Evolutionary conservation across 2,329 filamentous ascomycete species (phyloP), one percentile per base, ranked within the genome.

Genomic region (Trichoderma sp.): DNA sequence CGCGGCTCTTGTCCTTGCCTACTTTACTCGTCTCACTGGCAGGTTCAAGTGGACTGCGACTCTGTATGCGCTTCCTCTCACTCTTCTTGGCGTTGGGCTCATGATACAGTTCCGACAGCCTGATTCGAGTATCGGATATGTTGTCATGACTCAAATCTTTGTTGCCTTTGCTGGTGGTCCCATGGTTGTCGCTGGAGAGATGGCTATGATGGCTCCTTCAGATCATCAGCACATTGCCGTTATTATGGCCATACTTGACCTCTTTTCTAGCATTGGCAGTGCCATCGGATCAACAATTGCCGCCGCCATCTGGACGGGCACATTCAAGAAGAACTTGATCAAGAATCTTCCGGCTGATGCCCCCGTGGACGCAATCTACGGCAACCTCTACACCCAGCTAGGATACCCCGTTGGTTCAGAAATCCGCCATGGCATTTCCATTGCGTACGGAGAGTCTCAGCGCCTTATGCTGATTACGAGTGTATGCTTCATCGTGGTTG

Each of bases 221-320:
- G 84, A 83, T n/a, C 88, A 91, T 72, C 83, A 89, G 72, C 84
- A 89, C 74, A 82, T 91, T 5, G 86, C 88, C 29, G 84, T 85
- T 19, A 83, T 87, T 33, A 83, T 90, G n/a, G 87, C 88, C 13
- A 81, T 92, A 68, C 83, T 88, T 68, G 83, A 86, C 24, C 84
- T 91, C 5, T 87, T 88, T 43, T 83, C 86, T 72, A 86, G 85
- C 70, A 83, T 91, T 70, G 89, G 89, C 52, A 84, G 83, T 24
- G 87, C 88, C 1, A 80, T 90, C 6, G 89, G 88, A 1, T 83
- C 82, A 2, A 85, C 88, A 8, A 83, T 92, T 59, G 85, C 89
- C 0, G 85, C 84, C 0, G 88, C 89, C 11, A 87, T 92, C 71
- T 92, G 89, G 89, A 87, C 85, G 0, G 83, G 85, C 70, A 83